phyloP scores from a whole-genome alignment of 768 basidiomycete genomes.

The Clathrus columnatus region DNA sequence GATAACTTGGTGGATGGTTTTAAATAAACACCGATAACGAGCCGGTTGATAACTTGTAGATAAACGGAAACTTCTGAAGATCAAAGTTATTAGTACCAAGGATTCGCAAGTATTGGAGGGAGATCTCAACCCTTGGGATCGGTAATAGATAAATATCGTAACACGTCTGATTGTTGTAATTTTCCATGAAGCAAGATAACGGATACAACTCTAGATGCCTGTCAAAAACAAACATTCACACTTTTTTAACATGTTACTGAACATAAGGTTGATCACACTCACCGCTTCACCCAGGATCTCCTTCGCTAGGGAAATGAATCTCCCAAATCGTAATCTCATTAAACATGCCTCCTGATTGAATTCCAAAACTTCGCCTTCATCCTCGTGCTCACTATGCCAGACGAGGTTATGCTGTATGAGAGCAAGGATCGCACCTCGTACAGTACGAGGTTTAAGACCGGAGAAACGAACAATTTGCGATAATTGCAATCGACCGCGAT shows the following conservation, averaged over 20 bases:
- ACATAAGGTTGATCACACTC: slow-evolving; percentile 20
- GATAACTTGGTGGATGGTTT: slow-evolving; percentile 72
- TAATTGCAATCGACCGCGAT: slow-evolving; percentile 72
- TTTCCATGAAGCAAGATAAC: slow-evolving; percentile 80
- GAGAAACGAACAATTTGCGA: slow-evolving; percentile 62
- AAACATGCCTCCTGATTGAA: slow-evolving; percentile 80
- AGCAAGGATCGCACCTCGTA: slow-evolving; percentile 63
- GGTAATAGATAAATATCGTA: slow-evolving; percentile 39
- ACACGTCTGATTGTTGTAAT: slow-evolving; percentile 64
- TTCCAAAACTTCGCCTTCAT: slow-evolving; percentile 71
- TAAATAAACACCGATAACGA: slow-evolving; percentile 66
- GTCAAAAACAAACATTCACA: slow-evolving; percentile 3
- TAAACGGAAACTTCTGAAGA: slow-evolving; percentile 35
- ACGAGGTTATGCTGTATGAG: slow-evolving; percentile 88
- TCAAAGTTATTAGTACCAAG: not conserved
- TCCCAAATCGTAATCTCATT: slow-evolving; percentile 72
- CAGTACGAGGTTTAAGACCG: slow-evolving; percentile 53
- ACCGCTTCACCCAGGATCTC: slow-evolving; percentile 65
- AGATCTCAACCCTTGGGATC: slow-evolving; percentile 48
- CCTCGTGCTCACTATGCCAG: slow-evolving; percentile 70
- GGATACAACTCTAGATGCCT: slow-evolving; percentile 74
- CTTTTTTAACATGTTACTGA: slow-evolving; percentile 4
- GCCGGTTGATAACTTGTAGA: slow-evolving; percentile 53
- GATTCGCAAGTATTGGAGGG: not conserved
- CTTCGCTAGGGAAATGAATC: slow-evolving; percentile 67